Conservation (phyloP, 2,329 filamentous ascomycete genomes). For the Trichoderma asperellum region DNA sequence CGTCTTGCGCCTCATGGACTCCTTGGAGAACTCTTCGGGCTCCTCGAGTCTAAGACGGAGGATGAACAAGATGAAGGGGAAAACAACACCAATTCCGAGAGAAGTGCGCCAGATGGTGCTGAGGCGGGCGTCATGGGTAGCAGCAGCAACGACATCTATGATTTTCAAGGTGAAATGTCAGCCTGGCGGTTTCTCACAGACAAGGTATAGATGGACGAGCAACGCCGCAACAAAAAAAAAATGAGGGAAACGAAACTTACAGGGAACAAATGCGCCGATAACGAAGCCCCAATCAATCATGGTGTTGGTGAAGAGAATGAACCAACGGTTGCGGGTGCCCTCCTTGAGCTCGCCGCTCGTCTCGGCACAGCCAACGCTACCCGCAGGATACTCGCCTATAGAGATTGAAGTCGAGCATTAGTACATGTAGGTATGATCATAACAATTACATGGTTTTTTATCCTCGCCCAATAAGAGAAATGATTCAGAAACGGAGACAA, state of each 20-base stretch:
- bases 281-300: slow-evolving; percentile 87
- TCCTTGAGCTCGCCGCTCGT: slow-evolving; percentile 78
- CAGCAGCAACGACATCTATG: slow-evolving; percentile 58
- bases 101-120: slow-evolving; percentile 81
- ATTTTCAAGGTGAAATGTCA: neutral
- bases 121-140: slow-evolving; percentile 62
- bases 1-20: slow-evolving; percentile 67
- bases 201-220: neutral
- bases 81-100: slow-evolving; percentile 77
- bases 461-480: neutral
- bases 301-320: slow-evolving; percentile 85
- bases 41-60: slow-evolving; percentile 75
- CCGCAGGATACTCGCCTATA: slow-evolving; percentile 74
- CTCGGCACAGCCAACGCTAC: slow-evolving; percentile 82
- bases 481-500: too few relatives aligned
- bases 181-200: neutral
- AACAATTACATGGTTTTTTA: too few relatives aligned
- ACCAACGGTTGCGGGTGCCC: slow-evolving; percentile 87
- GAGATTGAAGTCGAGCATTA: too few relatives aligned
- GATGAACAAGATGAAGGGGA: slow-evolving; percentile 71
- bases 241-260: slow-evolving; percentile 34
- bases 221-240: neutral
- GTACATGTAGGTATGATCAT: too few relatives aligned
- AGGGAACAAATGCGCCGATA: slow-evolving; percentile 75
- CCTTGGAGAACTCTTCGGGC: slow-evolving; percentile 73